Conservation (phyloP, 805 yeast genomes). For the Barnettozyma sucrosica region DNA sequence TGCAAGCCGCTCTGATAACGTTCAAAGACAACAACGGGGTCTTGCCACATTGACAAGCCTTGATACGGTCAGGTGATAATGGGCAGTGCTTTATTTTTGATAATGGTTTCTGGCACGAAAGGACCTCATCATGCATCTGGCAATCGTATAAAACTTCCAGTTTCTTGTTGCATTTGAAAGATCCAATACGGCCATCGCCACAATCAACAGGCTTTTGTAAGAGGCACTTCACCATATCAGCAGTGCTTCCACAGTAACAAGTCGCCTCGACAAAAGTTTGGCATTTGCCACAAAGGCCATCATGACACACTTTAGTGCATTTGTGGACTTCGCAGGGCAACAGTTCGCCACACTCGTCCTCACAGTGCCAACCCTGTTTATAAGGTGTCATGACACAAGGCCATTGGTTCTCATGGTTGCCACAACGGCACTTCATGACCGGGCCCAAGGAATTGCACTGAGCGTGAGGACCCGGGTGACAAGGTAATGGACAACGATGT, state of each 20-base stretch:
- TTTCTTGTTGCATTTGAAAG: slow-evolving; percentile 39
- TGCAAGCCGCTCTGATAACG: slow-evolving; percentile 48
- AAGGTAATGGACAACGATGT: slow-evolving; percentile 67
- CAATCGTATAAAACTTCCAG: slow-evolving; percentile 56
- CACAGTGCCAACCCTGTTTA: slow-evolving; percentile 63
- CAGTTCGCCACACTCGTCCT: slow-evolving; percentile 48
- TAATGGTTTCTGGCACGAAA: slow-evolving; percentile 29
- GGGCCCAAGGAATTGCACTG: slow-evolving; percentile 79
- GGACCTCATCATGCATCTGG: slow-evolving; percentile 55
- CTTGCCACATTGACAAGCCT: slow-evolving; percentile 78
- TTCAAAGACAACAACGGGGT: slow-evolving; percentile 36
- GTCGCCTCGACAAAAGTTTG: slow-evolving; percentile 37
- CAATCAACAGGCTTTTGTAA: slow-evolving; percentile 35
- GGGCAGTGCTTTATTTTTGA: slow-evolving; percentile 46
- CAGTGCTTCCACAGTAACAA: slow-evolving; percentile 75
- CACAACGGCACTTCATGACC: slow-evolving; percentile 65
- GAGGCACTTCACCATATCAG: slow-evolving; percentile 38
- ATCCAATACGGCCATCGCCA: slow-evolving; percentile 43
- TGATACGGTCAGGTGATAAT: slow-evolving; percentile 50
- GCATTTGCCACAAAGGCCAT: slow-evolving; percentile 81
- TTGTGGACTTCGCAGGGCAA: slow-evolving; percentile 70
- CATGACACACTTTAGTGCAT: slow-evolving; percentile 63
- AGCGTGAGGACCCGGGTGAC: slow-evolving; percentile 91
- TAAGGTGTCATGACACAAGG: slow-evolving; percentile 74
- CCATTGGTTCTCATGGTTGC: slow-evolving; percentile 54